Evolutionary conservation across 2,329 filamentous ascomycete genomes (phyloP).

Genomic region (Diaporthe citriasiana): DNA sequence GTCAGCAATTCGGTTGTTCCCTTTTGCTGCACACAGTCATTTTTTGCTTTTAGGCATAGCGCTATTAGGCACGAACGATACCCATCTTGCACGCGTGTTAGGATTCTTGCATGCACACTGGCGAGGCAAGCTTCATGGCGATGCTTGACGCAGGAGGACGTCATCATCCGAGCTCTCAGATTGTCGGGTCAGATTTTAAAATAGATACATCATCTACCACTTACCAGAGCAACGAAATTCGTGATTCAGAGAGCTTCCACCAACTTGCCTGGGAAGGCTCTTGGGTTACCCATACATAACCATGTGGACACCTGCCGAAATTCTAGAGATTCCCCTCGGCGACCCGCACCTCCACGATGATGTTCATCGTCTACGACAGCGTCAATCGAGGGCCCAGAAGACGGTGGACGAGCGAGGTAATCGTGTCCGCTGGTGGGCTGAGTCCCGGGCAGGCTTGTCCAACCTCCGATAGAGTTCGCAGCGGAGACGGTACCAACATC

Average conservation of each 20-base stretch:
- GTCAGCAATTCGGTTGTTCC: background rate
- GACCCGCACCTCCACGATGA: background rate
- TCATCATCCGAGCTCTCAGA: background rate
- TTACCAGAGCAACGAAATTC: background rate
- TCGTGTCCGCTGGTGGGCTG: background rate
- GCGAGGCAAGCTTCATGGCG: background rate
- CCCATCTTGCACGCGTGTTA: constrained; percentile 25
- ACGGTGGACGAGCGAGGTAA: background rate
- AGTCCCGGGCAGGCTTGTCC: background rate
- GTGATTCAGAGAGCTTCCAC: background rate
- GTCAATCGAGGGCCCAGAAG: background rate
- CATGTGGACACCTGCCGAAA: background rate
- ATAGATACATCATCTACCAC: background rate
- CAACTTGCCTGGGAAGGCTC: background rate
- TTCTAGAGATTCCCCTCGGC: background rate
- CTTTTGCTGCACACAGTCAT: constrained; percentile 33
- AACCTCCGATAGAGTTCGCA: constrained; percentile 21
- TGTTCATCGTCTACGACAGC: background rate
- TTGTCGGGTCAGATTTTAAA: background rate
- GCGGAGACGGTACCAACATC: constrained; percentile 18
- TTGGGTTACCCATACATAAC: background rate
- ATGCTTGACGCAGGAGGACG: background rate
- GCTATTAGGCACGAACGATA: constrained; percentile 47
- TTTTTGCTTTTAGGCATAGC: constrained; percentile 38
- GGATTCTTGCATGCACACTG: background rate